Conservation (phyloP, 2,329 filamentous ascomycete genomes). For the Nakataea oryzae region DNA sequence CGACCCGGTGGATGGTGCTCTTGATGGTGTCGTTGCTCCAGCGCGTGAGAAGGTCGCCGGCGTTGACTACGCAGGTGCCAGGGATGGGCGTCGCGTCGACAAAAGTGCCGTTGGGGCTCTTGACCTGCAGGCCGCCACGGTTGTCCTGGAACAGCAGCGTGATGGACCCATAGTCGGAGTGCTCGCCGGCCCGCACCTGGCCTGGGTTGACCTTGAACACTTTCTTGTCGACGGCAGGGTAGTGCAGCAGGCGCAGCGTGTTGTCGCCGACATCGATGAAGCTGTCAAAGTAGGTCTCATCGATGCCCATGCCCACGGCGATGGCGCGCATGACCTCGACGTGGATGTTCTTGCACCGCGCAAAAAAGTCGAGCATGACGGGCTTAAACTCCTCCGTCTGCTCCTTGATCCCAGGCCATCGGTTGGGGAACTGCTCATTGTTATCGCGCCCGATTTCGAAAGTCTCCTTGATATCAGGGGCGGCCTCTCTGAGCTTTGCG, state of each 20-base stretch:
- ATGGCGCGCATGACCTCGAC: constrained; percentile 74
- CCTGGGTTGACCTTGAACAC: constrained; percentile 57
- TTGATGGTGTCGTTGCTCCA: constrained; percentile 92
- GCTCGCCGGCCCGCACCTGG: constrained; percentile 68
- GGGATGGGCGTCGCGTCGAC: constrained; percentile 76
- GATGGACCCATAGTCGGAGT: constrained; percentile 57
- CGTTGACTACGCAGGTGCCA: constrained; percentile 78
- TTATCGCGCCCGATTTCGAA: constrained; percentile 54
- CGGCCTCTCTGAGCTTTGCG: constrained; percentile 42
- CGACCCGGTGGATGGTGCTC: constrained; percentile 81
- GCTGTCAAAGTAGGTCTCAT: constrained; percentile 62
- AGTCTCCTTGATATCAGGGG: constrained; percentile 56
- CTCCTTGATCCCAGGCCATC: constrained; percentile 55
- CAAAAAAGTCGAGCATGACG: constrained; percentile 67
- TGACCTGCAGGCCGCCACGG: constrained; percentile 45
- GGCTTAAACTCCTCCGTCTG: constrained; percentile 51
- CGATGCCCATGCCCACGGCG: constrained; percentile 67
- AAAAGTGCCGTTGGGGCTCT: constrained; percentile 65
- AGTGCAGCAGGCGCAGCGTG: constrained; percentile 65
- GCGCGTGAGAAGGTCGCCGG: constrained; percentile 72
- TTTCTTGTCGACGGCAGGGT: constrained; percentile 55
- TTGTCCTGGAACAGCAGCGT: constrained; percentile 53
- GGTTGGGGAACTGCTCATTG: constrained; percentile 56
- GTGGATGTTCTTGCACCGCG: constrained; percentile 65
- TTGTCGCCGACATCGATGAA: constrained; percentile 64